Base-by-base conservation (phyloP, 805 yeast genomes). In the Cyberlindnera xishuangbannaensis region DNA sequence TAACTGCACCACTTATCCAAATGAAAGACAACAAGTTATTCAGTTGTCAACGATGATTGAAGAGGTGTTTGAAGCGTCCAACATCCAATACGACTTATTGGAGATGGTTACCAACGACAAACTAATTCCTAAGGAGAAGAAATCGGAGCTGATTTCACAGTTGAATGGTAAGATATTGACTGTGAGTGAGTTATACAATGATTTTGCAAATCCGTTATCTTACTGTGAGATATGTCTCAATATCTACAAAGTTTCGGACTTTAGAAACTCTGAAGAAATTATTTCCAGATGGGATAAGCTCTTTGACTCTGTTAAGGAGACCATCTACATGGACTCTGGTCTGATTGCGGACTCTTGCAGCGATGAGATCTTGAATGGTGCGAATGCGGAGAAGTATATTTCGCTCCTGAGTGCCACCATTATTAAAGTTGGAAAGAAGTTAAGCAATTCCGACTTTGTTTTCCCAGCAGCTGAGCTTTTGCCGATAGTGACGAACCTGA, bases 51-150 rank as follows among this genome's bases (percentile, higher is more conserved):
- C 76, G 9, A 65, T 71, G 47, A 81, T 88, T 24, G 81, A 77
- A 44, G 95, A 87, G 50, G 71, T 83, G 32, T 74, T 87, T 48
- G 92, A 83, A 27, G 92, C 90, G 22, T 92, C 96, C 2, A 78
- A 78, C 40, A 70, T 88, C 33, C 98, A 90, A 59, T 66, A 65
- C 44, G 81, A 74, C 48, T 44, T 59, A 14, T 41, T 64, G 31
- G 45, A 59, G 13, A 41, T 74, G 6, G 69, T 79, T n/a, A 57
- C 61, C 25, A 55, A 59, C 13, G 88, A 80, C 51, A 49, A 53
- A 12, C 62, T 83, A 50, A 53, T 77, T 22, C 59, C 58, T 31
- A 64, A 57, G 6, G 68, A 64, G 2, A 71, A 76, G 27, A 73
- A 73, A 45, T 57, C 60, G 6, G 69, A 66, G 29, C 72, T 83